These are phyloP conservation scores for Pyrenula massariospora DNA, from an alignment of 495 filamentous ascomycete species.

Conservation along the genomic window DNA sequence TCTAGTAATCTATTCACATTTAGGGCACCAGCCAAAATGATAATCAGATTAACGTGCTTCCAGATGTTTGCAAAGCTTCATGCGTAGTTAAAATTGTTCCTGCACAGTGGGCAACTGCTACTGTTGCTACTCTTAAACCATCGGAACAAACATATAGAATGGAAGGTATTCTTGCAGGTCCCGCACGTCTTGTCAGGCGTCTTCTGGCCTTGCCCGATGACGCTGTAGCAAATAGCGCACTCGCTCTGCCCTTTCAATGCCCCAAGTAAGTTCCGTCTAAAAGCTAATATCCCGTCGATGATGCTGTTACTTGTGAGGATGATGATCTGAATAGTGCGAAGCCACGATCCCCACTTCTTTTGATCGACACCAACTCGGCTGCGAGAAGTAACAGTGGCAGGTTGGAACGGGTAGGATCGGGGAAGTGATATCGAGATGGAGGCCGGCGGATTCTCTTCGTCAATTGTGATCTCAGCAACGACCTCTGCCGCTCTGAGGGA, in stretches of 20 bases:
- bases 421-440: constrained; percentile 69
- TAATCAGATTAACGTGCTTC: no score
- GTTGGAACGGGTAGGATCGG: constrained; percentile 64
- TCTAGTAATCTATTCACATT: no score
- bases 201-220: constrained; percentile 75
- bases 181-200: constrained; percentile 82
- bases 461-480: constrained; percentile 69
- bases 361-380: constrained; percentile 80
- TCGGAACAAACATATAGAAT: constrained; percentile 77
- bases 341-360: constrained; percentile 79
- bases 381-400: constrained; percentile 61
- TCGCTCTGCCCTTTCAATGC: constrained; percentile 88
- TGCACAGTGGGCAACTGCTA: constrained; percentile 80
- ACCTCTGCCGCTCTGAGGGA: constrained; percentile 59
- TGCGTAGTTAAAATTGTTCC: constrained; percentile 68
- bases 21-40: no score
- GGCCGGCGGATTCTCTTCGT: constrained; percentile 74
- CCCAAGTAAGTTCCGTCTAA: constrained; percentile 71
- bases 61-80: constrained; percentile 2
- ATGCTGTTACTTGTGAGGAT: constrained; percentile 79
- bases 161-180: constrained; percentile 92
- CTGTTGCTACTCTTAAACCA: constrained; percentile 93
- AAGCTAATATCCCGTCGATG: constrained; percentile 72
- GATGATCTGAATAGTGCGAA: constrained; percentile 79
- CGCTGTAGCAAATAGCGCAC: constrained; percentile 94